A percentile compares a stretch with the other conserved stretches of the same genome.
Evolutionary conservation across 2,329 filamentous ascomycete genomes (phyloP).

Genomic region (Dothistroma septosporum): DNA sequence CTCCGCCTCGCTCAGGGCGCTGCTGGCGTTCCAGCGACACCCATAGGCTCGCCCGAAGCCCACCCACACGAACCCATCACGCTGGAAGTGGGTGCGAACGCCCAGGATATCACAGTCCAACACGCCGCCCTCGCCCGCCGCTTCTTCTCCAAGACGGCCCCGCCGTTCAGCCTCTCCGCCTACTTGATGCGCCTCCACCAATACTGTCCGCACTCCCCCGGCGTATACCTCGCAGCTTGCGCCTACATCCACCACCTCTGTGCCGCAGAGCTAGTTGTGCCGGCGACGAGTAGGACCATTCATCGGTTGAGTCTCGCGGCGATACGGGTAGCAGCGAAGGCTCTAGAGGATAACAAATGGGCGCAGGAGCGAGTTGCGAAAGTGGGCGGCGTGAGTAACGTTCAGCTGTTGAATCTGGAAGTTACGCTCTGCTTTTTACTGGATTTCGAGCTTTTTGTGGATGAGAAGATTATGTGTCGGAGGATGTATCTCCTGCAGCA

Average conservation of each 20-base stretch:
- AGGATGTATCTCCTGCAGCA: constrained; percentile 35
- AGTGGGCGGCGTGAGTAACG: constrained; percentile 81
- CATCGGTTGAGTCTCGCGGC: constrained; percentile 82
- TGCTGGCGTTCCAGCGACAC: constrained; percentile 8
- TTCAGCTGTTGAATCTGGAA: constrained; percentile 78
- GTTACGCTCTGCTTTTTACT: constrained; percentile 66
- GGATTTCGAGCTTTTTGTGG: constrained; percentile 66
- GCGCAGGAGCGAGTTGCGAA: constrained; percentile 77
- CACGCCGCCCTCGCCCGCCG: constrained; percentile 83
- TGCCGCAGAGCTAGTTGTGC: constrained; percentile 67
- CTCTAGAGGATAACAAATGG: constrained; percentile 87
- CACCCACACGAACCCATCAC: constrained; percentile 46
- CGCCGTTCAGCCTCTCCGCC: constrained; percentile 75
- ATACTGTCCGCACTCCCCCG: constrained; percentile 90
- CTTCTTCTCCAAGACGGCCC: constrained; percentile 86
- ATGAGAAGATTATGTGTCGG: constrained; percentile 30
- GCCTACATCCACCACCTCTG: constrained; percentile 82
- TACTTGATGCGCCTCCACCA: constrained; percentile 83
- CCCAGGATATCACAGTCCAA: constrained; percentile 70
- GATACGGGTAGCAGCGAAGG: constrained; percentile 85
- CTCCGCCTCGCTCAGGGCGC: constrained; percentile 46
- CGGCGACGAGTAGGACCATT: constrained; percentile 76
- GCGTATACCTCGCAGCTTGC: constrained; percentile 85
- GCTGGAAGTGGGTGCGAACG: constrained; percentile 55
- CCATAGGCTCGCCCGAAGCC: constrained; percentile 46